Conservation (phyloP, 2,329 filamentous ascomycete species). For the Pseudogymnoascus sp. region DNA sequence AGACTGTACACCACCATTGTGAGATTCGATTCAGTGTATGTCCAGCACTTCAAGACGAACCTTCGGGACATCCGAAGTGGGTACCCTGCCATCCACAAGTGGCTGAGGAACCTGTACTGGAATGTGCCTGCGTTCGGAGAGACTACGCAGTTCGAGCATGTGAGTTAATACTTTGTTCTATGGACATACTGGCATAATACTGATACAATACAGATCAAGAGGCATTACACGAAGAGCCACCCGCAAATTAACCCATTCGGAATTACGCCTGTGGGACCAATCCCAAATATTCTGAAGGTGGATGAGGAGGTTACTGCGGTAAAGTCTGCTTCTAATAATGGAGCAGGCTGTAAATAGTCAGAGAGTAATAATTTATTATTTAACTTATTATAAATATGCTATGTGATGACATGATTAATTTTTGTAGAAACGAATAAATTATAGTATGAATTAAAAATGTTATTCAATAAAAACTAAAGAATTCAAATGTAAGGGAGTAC, state of each 20-base stretch:
- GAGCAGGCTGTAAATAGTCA: not conserved
- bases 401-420: not conserved
- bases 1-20: conserved; percentile 59
- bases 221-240: conserved; percentile 88
- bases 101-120: conserved; percentile 63
- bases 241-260: conserved; percentile 57
- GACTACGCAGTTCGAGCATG: conserved; percentile 8
- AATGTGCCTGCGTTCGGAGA: conserved; percentile 54
- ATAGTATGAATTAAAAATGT: not conserved
- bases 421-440: not conserved
- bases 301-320: conserved; percentile 69
- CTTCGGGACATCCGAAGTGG: conserved; percentile 33
- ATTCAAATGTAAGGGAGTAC: not conserved
- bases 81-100: conserved; percentile 60
- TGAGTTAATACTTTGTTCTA: conserved; percentile 32
- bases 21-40: conserved; percentile 62
- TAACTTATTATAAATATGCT: not conserved
- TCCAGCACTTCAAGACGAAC: conserved; percentile 59
- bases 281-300: conserved; percentile 71
- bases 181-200: conserved; percentile 16
- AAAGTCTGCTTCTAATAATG: conserved; percentile 18
- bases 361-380: not conserved
- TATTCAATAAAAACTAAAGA: not conserved
- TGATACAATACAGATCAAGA: conserved; percentile 50
- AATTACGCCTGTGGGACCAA: conserved; percentile 79